Evolutionary conservation across 176 grass and related monocot species (phyloP), one percentile per base, ranked within the genome.

Genomic region (Poa annua): DNA sequence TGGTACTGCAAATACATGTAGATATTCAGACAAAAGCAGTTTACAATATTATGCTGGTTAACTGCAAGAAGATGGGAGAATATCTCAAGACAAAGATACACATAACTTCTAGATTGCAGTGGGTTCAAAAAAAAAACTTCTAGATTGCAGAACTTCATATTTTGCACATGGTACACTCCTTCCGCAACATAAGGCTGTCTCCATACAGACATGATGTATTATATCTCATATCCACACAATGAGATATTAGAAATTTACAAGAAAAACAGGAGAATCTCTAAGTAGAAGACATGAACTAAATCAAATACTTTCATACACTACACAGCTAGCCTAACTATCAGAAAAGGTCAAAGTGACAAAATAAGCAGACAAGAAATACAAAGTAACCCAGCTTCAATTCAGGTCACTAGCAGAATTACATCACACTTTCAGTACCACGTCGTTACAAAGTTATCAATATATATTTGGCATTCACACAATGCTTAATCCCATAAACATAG

Each of bases 1-100:
- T 5, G 19, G 86, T 90, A 66, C 96, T 95, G 87, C 70, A 81
- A 64, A 52, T 33, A 67, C 42, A 21, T 51, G 25, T 20, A 3
- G 25, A 61, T 11, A 15, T 34, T 80, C 49, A 76, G 22, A 67
- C 4, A 84, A 66, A 59, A 60, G 13, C 3, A 79, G 13, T 72
- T 6, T 12, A 72, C 22, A 0, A 2, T 48, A 29, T 74, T 77
- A 56, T 48, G 25, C 19, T 69, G 12, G 64, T 54, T 11, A 48
- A 29, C 38, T 39, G 20, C 26, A 36, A 69, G 15, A 55, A 17
- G 8, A 66, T 34, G 50, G 0, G 8, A 68, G 44, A n/a, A 56
- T 49, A 24, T 55, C 47, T 34, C 59, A 52, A 41, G 6, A 56
- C 21, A 52, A 45, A 26, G 47, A 65, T 25, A 50, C 21, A 6